A percentile compares a stretch with the other conserved stretches of the same genome.
Evolutionary conservation across 805 yeast species (phyloP).

Genomic region (Suhomyces pyralidae): DNA sequence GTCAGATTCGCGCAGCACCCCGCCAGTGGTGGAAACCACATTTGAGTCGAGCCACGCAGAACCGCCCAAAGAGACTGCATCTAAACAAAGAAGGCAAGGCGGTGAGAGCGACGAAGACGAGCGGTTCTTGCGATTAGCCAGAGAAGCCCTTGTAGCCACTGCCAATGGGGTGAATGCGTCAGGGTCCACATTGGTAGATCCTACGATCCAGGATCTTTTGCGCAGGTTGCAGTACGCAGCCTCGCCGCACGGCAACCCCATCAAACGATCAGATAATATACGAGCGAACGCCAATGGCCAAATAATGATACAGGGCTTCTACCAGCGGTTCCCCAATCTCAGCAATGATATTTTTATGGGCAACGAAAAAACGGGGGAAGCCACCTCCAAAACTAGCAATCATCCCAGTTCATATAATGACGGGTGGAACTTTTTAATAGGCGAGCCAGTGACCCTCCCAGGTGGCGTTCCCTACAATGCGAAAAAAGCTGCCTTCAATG

Average conservation of each 20-base stretch:
- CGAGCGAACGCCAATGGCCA: slow-evolving; percentile 40
- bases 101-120: slow-evolving; percentile 44
- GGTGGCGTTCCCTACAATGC: slow-evolving; percentile 7
- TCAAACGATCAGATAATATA: slow-evolving; percentile 29
- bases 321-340: slow-evolving; percentile 41
- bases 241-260: slow-evolving; percentile 57
- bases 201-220: slow-evolving; percentile 59
- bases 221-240: slow-evolving; percentile 56
- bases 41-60: not conserved
- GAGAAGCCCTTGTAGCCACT: slow-evolving; percentile 57
- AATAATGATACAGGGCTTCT: slow-evolving; percentile 40
- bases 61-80: not conserved
- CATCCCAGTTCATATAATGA: slow-evolving; percentile 20
- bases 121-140: slow-evolving; percentile 55
- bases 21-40: not conserved
- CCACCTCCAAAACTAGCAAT: slow-evolving; percentile 1
- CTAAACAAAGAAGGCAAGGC: not conserved
- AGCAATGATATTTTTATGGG: slow-evolving; percentile 38
- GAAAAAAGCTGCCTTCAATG: slow-evolving; percentile 3
- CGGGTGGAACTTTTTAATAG: slow-evolving; percentile 34
- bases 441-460: slow-evolving; percentile 18
- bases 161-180: slow-evolving; percentile 38
- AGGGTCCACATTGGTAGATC: slow-evolving; percentile 46
- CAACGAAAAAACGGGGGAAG: slow-evolving; percentile 1
- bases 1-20: not conserved